Evolutionary conservation across 2,329 filamentous ascomycete genomes (phyloP).

Genomic region (Septoria petroselini): DNA sequence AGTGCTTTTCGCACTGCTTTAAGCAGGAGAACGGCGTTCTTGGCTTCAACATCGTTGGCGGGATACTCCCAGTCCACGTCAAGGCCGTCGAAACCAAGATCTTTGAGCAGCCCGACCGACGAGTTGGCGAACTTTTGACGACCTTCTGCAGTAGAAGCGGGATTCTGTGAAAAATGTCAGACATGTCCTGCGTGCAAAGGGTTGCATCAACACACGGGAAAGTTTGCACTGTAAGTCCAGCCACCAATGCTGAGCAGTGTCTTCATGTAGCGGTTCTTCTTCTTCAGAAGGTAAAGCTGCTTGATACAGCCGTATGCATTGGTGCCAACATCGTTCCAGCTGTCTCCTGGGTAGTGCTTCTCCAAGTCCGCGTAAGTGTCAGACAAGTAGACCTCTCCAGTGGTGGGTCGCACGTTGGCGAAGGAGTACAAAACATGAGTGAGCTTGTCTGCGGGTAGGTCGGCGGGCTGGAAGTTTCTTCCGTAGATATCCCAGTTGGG

Average conservation of each 20-base stretch:
- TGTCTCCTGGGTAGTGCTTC: conserved; percentile 67
- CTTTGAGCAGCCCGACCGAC: conserved; percentile 71
- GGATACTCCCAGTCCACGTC: conserved; percentile 53
- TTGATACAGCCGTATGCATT: conserved; percentile 77
- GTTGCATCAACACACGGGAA: conserved; percentile 47
- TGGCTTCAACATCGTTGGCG: conserved; percentile 39
- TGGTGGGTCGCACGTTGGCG: conserved; percentile 75
- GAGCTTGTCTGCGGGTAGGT: conserved; percentile 73
- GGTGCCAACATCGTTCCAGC: conserved; percentile 60
- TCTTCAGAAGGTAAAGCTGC: conserved; percentile 73
- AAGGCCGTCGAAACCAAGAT: conserved; percentile 66
- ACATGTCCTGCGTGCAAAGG: not conserved
- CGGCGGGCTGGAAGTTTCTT: conserved; percentile 73
- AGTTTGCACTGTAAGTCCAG: conserved; percentile 76
- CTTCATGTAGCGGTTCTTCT: conserved; percentile 72
- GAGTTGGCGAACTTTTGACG: conserved; percentile 65
- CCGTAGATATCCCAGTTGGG: conserved; percentile 39
- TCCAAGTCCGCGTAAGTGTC: conserved; percentile 67
- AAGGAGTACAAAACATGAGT: conserved; percentile 94
- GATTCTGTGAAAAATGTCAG: conserved; percentile 34
- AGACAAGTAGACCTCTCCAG: conserved; percentile 72
- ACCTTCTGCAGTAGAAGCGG: conserved; percentile 61
- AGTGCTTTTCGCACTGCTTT: conserved; percentile 39
- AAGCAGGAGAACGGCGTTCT: conserved; percentile 42
- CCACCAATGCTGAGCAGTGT: conserved; percentile 79